Evolutionary conservation across 495 filamentous ascomycete genomes (phyloP), one percentile per base, ranked within the genome.

Genomic region (Pseudevernia furfuracea): DNA sequence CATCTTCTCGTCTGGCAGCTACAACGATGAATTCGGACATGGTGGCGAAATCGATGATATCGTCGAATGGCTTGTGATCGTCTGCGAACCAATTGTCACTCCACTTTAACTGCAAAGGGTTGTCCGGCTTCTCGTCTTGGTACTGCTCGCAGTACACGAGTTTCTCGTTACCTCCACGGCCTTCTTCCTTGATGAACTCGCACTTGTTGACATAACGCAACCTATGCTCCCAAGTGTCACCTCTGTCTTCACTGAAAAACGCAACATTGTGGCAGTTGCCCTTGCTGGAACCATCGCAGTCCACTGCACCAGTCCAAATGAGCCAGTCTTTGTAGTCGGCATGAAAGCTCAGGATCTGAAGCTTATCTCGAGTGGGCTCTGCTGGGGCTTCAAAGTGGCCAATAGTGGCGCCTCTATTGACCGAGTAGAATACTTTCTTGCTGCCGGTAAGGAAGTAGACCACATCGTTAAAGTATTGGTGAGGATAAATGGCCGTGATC

Each of bases 11-110:
- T 70, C 85, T 82, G 39, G 85, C 84, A 3, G 94, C 94, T 41
- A 96, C 91, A 52, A 99, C 83, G 70, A 97, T 90, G 75, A 94
- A 99, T 68, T 97, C 93, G 30, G 88, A 84, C 91, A 95, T 96
- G 34, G 87, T 95, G 8, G 91, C 92, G 74, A 93, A 97, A 55
- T 87, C 85, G 49, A 87, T 86, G 63, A 97, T 87, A 63, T 91
- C 82, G 9, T 82, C 75, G 71, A 88, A 84, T 44, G 81, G 79
- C 1, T 81, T 76, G 37, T 80, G 72, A 32, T 75, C 73, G 34
- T 84, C 80, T n/a, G 80, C 77, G 69, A 94, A 92, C 75, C 84
- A 89, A 63, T 92, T 83, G 60, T 88, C 80, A 69, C 85, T 93
- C 39, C 86, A 86, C 17, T 91, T 69, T 36, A 99, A 81, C 58